Conservation (phyloP, 2,329 filamentous ascomycete genomes). For the Penicillium occitanis region DNA sequence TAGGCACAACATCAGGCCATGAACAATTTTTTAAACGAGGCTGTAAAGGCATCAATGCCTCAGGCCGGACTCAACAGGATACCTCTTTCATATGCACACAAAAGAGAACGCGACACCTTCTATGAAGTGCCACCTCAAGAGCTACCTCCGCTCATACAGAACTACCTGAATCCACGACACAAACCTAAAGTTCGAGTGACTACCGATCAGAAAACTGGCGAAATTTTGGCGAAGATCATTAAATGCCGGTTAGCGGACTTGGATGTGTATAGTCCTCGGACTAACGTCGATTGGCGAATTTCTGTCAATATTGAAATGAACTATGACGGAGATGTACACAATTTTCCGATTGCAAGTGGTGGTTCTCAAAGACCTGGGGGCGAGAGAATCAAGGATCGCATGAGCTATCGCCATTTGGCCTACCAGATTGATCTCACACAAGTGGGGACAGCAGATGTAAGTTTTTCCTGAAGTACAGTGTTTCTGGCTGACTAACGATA, state of each 20-base stretch:
- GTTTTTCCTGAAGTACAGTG: slow-evolving; percentile 21
- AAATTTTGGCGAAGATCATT: slow-evolving; percentile 78
- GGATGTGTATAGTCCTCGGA: slow-evolving; percentile 77
- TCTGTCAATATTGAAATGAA: slow-evolving; percentile 94
- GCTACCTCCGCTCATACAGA: slow-evolving; percentile 64
- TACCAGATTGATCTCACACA: slow-evolving; percentile 94
- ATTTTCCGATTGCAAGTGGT: slow-evolving; percentile 48
- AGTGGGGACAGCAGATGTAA: slow-evolving; percentile 61
- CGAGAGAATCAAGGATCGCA: slow-evolving; percentile 80
- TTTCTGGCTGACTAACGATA: not conserved
- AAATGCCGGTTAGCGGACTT: slow-evolving; percentile 86
- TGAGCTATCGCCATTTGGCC: slow-evolving; percentile 84
- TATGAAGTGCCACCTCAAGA: slow-evolving; percentile 67
- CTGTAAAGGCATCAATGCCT: slow-evolving; percentile 52
- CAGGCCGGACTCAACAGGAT: slow-evolving; percentile 38
- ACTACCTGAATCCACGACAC: slow-evolving; percentile 60
- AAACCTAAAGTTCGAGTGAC: slow-evolving; percentile 70
- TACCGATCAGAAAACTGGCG: slow-evolving; percentile 68
- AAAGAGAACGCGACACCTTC: slow-evolving; percentile 79
- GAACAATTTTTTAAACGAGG: slow-evolving; percentile 82
- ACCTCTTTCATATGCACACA: slow-evolving; percentile 73
- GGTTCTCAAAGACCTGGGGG: slow-evolving; percentile 36
- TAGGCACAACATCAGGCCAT: slow-evolving; percentile 76
- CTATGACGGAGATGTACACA: slow-evolving; percentile 67
- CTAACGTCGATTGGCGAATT: slow-evolving; percentile 83